phyloP scores from a whole-genome alignment of 345 rosid genomes.

The Eucalyptus dawsonii region DNA sequence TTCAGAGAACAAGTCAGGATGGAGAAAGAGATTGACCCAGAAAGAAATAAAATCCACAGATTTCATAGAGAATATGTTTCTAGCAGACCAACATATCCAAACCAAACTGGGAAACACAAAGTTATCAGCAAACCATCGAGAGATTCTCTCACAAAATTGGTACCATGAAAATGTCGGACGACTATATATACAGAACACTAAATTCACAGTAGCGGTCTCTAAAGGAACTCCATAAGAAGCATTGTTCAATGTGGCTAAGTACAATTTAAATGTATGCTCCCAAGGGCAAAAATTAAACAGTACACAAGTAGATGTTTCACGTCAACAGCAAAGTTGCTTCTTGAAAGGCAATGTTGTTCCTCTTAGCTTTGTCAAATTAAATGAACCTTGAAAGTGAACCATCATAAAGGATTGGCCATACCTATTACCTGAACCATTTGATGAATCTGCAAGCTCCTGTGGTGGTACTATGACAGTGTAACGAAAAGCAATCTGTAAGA shows the following conservation, averaged over 20 bases:
- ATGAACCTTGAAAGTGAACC: background rate
- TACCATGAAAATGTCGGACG: background rate
- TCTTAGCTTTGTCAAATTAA: background rate
- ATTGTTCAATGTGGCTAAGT: background rate
- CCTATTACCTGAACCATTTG: conserved; percentile 50
- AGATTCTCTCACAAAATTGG: background rate
- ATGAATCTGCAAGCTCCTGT: conserved; percentile 52
- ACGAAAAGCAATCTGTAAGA: conserved; percentile 90
- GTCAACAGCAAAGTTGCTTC: background rate
- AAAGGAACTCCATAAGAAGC: background rate
- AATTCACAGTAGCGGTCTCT: background rate
- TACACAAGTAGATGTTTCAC: background rate
- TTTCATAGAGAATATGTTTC: background rate
- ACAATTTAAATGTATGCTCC: background rate
- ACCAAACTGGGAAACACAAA: background rate
- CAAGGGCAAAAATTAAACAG: background rate
- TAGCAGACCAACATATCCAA: background rate
- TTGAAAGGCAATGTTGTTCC: background rate
- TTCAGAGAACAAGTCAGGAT: background rate
- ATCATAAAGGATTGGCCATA: conserved; percentile 2
- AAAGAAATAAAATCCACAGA: background rate
- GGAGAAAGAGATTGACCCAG: background rate
- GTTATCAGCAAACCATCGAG: background rate
- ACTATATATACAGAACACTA: background rate
- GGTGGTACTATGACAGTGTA: conserved; percentile 84